Evolutionary conservation across 2,329 filamentous ascomycete species (phyloP), one percentile per base, ranked within the genome.

Genomic region (Nemania serpens): DNA sequence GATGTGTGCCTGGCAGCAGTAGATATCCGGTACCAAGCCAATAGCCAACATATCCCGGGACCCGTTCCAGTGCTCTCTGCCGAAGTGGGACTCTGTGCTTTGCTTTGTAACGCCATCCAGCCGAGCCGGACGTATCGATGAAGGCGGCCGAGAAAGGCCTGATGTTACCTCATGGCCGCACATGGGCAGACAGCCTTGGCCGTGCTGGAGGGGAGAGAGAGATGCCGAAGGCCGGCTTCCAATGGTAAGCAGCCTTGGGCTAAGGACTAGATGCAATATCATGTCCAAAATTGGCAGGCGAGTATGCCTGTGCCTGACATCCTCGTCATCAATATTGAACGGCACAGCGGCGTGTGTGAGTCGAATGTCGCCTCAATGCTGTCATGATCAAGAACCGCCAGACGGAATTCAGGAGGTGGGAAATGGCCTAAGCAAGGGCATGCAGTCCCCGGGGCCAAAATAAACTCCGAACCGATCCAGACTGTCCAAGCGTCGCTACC

Each of bases 211-310:
- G 59, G 37, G 56, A 57, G 56, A 46, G 57, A 58, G 53, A 62
- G 25, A 59, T 62, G 62, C 62, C 62, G 62, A 65, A 63, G 56
- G 11, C 56, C 59, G 55, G 59, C 49, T 60, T 50, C 55, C 59
- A 59, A 62, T 62, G 55, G 55, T 58, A 62, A 62, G 56, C 56
- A 34, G 55, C 52, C 42, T 56, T 37, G 36, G 34, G 36, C 53
- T 25, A 49, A 49, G 56, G 25, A 25, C 51, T n/a, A 49, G 50
- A 59, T 58, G 52, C 53, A 58, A 62, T 58, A 57, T 54, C 54
- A 33, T 58, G 56, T 55, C 59, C 53, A 20, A 39, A 64, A 57
- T 55, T 57, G 59, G 59, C 57, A 65, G 62, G 62, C 59, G 47
- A 45, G 50, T 57, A 48, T 50, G 42, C 46, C 47, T 60, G 59